A percentile compares a stretch with the other conserved stretches of the same genome.
phyloP scores from a whole-genome alignment of 202 grass and related monocot genomes.

The Schoenoplectus tabernaemontani region DNA sequence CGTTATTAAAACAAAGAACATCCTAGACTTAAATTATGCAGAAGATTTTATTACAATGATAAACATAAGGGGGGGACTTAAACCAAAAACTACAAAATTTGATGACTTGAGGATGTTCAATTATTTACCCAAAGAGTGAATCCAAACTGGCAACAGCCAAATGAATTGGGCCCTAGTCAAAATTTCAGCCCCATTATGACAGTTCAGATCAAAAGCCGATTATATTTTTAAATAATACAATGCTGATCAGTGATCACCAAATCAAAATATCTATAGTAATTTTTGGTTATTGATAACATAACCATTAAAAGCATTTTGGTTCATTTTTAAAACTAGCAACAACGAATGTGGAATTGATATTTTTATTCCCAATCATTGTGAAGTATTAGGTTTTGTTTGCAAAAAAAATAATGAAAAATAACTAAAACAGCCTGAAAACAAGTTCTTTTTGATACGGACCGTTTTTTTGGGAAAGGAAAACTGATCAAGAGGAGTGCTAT shows the following conservation, averaged over 20 bases:
- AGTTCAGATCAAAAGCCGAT: neutral
- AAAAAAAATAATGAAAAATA: neutral
- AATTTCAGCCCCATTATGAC: neutral
- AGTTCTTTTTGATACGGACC: constrained; percentile 7
- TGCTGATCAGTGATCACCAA: neutral
- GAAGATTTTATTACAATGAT: neutral
- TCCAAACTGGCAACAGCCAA: neutral
- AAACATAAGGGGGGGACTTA: neutral
- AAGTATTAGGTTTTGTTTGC: neutral
- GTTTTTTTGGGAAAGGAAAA: constrained; percentile 69
- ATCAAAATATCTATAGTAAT: neutral
- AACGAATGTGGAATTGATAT: neutral
- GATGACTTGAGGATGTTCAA: neutral
- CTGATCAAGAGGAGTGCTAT: constrained; percentile 58
- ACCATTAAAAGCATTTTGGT: neutral
- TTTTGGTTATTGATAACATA: neutral
- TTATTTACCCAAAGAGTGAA: neutral
- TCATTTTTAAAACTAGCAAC: neutral
- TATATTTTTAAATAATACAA: neutral
- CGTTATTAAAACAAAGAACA: neutral
- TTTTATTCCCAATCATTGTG: neutral
- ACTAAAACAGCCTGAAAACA: neutral
- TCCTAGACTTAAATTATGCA: neutral
- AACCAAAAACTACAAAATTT: neutral
- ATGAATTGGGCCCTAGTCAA: neutral